Conservation (phyloP, 148 eudicot genomes). For the Heliamphora exappendiculata region DNA sequence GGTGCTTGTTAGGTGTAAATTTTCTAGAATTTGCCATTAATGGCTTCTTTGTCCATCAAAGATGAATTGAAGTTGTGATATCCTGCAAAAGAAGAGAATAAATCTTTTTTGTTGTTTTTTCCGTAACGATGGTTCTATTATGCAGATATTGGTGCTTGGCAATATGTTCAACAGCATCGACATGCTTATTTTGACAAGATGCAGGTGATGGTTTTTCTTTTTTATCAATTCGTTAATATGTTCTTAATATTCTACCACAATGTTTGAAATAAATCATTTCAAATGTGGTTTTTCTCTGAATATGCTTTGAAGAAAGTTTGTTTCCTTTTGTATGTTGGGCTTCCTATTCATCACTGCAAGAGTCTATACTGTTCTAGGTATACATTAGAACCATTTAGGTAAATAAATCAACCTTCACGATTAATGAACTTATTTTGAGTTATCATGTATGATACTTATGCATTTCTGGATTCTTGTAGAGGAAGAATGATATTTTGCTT, state of each 20-base stretch:
- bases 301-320: neutral
- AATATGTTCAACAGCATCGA: constrained; percentile 77
- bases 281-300: neutral
- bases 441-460: neutral
- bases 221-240: neutral
- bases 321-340: neutral
- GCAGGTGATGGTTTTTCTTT: constrained; percentile 49
- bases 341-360: neutral
- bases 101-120: neutral
- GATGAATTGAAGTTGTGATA: neutral
- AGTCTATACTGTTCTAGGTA: neutral
- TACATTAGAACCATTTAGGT: neutral
- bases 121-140: neutral
- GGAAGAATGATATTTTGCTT: too few relatives aligned
- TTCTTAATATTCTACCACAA: neutral
- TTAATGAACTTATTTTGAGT: neutral
- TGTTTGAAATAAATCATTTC: neutral
- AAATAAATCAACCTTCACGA: neutral
- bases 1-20: neutral
- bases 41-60: neutral
- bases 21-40: neutral
- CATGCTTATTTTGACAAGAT: constrained; percentile 90
- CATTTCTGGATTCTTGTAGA: neutral
- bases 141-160: constrained; percentile 92
- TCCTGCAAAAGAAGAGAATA: neutral